These are phyloP conservation scores for Cystobasidium onofrii DNA, from an alignment of 768 basidiomycete species.

Conservation along the genomic window DNA sequence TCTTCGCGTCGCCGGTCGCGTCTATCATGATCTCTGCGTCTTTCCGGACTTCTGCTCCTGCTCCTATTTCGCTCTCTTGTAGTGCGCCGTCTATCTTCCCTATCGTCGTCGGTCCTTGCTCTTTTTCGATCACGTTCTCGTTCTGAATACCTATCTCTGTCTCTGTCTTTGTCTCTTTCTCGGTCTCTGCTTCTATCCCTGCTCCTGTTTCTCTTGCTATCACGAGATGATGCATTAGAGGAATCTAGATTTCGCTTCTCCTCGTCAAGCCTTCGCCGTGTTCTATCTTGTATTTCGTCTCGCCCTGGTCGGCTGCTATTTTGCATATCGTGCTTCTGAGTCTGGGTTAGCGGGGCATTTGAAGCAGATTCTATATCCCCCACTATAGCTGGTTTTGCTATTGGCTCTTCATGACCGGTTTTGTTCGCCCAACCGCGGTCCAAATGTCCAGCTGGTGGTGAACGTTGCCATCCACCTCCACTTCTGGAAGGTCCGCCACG, in stretches of 20 bases:
- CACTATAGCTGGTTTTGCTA: neutral
- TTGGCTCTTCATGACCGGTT: neutral
- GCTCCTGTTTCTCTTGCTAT: neutral
- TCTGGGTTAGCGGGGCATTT: neutral
- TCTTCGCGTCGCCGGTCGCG: neutral
- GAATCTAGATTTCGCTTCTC: neutral
- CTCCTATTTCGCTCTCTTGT: neutral
- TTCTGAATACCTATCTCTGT: neutral
- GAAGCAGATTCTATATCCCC: neutral
- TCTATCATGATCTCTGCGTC: neutral
- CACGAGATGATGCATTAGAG: neutral
- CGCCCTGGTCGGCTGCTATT: neutral
- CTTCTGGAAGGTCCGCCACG: neutral
- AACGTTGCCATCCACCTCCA: neutral
- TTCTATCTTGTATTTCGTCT: neutral
- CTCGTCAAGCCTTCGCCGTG: neutral
- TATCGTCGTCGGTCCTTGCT: neutral
- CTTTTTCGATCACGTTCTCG: neutral
- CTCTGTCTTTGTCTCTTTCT: neutral
- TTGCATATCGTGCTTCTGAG: neutral
- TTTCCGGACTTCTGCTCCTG: neutral
- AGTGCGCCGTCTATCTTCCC: neutral
- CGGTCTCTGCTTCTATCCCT: neutral
- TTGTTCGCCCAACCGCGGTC: constrained; percentile 19
- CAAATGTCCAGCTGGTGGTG: neutral